Evolutionary conservation across 345 rosid genomes (phyloP).

Genomic region (Geranium rotundifolium): DNA sequence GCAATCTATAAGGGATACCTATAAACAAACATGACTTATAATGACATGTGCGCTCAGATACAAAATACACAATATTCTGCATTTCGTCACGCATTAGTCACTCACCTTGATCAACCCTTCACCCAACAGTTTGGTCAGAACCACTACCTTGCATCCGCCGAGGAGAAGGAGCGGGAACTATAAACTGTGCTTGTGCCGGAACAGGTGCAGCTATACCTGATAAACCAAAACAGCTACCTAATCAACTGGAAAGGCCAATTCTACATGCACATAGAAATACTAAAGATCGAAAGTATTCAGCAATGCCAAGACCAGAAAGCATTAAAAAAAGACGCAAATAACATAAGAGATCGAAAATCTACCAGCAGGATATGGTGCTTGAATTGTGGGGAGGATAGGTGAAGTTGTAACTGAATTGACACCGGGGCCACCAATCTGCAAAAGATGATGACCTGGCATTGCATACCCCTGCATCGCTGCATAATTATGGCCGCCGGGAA

Average conservation of each 20-base stretch:
- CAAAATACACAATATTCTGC: background rate
- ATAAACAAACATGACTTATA: background rate
- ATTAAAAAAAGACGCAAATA: background rate
- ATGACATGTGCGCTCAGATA: background rate
- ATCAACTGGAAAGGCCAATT: background rate
- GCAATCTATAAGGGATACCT: slow-evolving; percentile 60
- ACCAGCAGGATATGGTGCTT: slow-evolving; percentile 68
- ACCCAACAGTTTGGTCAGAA: slow-evolving; percentile 84
- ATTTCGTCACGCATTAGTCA: background rate
- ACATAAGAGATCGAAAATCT: background rate
- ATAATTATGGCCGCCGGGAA: slow-evolving; percentile 31
- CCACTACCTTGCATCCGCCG: slow-evolving; percentile 65
- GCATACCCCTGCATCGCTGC: slow-evolving; percentile 61
- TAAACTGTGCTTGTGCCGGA: slow-evolving; percentile 55
- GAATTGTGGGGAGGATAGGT: slow-evolving; percentile 40
- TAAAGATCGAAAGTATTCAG: too few relatives aligned
- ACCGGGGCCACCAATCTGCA: slow-evolving; percentile 42
- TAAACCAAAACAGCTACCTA: slow-evolving; percentile 1
- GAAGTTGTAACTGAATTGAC: slow-evolving; percentile 52
- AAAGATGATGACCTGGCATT: slow-evolving; percentile 57
- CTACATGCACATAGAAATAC: too few relatives aligned
- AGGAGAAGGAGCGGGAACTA: slow-evolving; percentile 57
- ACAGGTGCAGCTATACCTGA: slow-evolving; percentile 40
- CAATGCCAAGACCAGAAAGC: background rate
- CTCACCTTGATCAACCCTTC: slow-evolving; percentile 50